Evolutionary conservation across 2,329 filamentous ascomycete genomes (phyloP).

Genomic region (Xylaria sp.): DNA sequence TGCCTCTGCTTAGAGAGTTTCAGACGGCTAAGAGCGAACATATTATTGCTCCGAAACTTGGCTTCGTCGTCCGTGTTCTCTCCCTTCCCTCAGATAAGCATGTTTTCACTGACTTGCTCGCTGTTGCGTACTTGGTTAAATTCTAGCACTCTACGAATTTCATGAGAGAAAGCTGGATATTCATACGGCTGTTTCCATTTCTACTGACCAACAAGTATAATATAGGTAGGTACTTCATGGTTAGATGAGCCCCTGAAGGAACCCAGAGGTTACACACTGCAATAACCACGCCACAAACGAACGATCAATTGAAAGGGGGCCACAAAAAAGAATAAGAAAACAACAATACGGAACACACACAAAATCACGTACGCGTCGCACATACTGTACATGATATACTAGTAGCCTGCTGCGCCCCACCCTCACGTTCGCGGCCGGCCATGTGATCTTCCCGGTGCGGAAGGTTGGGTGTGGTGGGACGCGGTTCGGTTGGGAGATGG

Average conservation of each 20-base stretch:
- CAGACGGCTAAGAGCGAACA: neutral
- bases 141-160: neutral
- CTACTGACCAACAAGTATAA: neutral
- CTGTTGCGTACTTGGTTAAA: neutral
- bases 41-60: neutral
- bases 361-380: slow-evolving; percentile 24
- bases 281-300: neutral
- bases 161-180: slow-evolving; percentile 3
- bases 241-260: neutral
- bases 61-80: neutral
- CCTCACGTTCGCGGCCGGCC: slow-evolving; percentile 32
- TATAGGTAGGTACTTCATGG: neutral
- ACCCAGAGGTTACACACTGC: neutral
- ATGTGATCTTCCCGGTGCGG: slow-evolving; percentile 36
- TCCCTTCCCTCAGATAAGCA: neutral
- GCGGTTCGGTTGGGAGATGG: slow-evolving; percentile 27
- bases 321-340: neutral
- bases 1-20: neutral
- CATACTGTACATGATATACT: slow-evolving; percentile 22
- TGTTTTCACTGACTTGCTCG: neutral
- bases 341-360: slow-evolving; percentile 20
- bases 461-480: slow-evolving; percentile 32
- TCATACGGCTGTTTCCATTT: neutral
- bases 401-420: slow-evolving; percentile 31
- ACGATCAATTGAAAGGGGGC: neutral